These are phyloP conservation scores for Biscutella laevigata DNA, from an alignment of 441 rosid genomes.

Conservation along the genomic window DNA sequence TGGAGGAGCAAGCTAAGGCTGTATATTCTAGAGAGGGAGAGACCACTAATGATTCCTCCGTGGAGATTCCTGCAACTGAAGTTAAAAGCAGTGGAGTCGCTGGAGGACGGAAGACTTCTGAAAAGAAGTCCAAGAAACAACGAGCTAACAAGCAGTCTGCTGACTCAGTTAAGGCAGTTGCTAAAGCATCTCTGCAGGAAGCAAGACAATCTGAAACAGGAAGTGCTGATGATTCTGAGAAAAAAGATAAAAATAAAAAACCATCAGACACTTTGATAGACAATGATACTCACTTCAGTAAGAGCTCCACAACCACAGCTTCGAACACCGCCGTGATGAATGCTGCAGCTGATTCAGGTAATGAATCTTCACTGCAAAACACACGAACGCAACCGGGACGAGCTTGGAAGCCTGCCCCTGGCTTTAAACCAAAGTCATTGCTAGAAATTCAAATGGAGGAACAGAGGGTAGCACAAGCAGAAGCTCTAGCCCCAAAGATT, in stretches of 20 bases:
- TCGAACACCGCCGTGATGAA: conserved; percentile 1
- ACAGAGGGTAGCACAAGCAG: conserved; percentile 58
- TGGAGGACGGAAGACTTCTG: conserved; percentile 58
- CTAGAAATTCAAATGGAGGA: conserved; percentile 96
- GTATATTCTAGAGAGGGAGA: conserved; percentile 32
- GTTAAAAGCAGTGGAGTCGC: conserved; percentile 40
- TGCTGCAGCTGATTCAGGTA: conserved; percentile 17
- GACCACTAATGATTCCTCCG: conserved; percentile 26
- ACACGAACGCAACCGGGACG: conserved; percentile 38
- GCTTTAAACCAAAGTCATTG: conserved; percentile 86
- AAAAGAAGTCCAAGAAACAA: conserved; percentile 82
- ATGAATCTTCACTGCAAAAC: conserved; percentile 30
- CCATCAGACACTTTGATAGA: conserved; percentile 24
- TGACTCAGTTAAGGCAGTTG: conserved; percentile 48
- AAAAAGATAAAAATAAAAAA: conserved; percentile 26
- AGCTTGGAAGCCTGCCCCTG: conserved; percentile 99
- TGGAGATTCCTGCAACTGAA: conserved; percentile 25
- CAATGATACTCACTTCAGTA: conserved; percentile 29
- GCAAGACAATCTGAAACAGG: conserved; percentile 41
- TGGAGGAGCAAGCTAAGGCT: conserved; percentile 18
- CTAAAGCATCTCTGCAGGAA: conserved; percentile 36
- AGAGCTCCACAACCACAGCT: conserved; percentile 25
- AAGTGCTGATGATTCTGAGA: conserved; percentile 26
- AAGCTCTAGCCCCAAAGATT: conserved; percentile 49
- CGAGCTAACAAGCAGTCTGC: conserved; percentile 55